Evolutionary conservation across 768 basidiomycete genomes (phyloP).

Genomic region (Tylopilus subfusipes): DNA sequence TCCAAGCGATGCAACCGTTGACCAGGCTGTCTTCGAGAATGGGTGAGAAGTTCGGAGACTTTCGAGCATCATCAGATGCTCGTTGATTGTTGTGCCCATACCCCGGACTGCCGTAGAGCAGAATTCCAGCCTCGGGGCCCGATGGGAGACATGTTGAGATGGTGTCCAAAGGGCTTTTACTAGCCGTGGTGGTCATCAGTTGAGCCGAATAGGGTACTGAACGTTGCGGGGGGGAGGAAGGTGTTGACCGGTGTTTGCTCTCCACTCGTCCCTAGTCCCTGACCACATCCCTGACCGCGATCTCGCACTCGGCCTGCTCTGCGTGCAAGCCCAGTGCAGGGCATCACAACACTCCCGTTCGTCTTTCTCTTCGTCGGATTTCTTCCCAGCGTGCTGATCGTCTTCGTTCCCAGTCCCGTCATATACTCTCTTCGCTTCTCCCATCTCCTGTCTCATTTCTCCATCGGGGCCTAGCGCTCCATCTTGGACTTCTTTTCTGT

Average conservation of each 20-base stretch:
- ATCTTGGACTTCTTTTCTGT: background rate
- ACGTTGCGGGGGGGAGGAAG: background rate
- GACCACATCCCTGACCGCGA: background rate
- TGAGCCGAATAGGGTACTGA: no score
- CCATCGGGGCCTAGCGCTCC: constrained; percentile 17
- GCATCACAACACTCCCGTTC: background rate
- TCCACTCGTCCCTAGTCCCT: background rate
- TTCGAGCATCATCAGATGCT: background rate
- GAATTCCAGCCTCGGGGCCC: no score
- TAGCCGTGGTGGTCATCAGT: no score
- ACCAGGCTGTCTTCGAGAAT: background rate
- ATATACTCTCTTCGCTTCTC: background rate
- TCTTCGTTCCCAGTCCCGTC: background rate
- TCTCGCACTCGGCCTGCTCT: constrained; percentile 18
- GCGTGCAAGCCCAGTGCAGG: constrained; percentile 15
- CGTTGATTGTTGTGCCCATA: no score
- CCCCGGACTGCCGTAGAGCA: no score
- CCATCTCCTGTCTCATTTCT: background rate
- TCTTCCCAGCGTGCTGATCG: background rate
- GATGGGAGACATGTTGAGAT: no score
- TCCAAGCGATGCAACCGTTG: background rate
- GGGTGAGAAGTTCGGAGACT: background rate
- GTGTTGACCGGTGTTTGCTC: constrained; percentile 25
- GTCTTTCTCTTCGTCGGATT: background rate
- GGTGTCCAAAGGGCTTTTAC: no score